Evolutionary conservation across 352 stramenopile genomes (phyloP).

Genomic region (Globisporangium nagaii): DNA sequence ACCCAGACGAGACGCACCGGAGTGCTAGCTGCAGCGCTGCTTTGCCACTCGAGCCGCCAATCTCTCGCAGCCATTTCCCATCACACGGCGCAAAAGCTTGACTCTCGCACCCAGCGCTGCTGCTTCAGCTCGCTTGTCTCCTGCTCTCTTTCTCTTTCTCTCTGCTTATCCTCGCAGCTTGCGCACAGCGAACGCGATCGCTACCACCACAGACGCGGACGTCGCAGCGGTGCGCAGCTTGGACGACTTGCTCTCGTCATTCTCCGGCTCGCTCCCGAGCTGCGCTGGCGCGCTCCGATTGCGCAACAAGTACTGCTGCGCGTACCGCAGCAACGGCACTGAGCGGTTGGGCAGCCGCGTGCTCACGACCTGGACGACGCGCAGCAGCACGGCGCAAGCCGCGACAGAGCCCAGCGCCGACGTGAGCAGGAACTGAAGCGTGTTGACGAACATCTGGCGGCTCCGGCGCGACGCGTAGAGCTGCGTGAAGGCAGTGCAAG

Average conservation of each 20-base stretch:
- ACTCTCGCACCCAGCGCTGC: neutral
- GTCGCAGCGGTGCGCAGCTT: conserved; percentile 24
- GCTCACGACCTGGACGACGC: conserved; percentile 43
- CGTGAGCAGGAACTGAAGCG: conserved; percentile 50
- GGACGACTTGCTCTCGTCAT: neutral
- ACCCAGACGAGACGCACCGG: too few relatives aligned
- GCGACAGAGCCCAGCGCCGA: conserved; percentile 67
- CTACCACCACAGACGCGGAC: conserved; percentile 30
- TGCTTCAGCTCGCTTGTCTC: neutral
- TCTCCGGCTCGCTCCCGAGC: conserved; percentile 2
- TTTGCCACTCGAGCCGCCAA: neutral
- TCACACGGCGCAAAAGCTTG: neutral
- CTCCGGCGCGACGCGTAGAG: conserved; percentile 63
- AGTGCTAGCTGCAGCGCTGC: neutral
- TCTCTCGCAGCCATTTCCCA: neutral
- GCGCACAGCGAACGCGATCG: conserved; percentile 28
- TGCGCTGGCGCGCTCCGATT: conserved; percentile 17
- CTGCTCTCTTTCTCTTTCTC: neutral
- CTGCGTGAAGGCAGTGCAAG: too few relatives aligned
- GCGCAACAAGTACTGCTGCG: conserved; percentile 32
- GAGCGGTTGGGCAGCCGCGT: conserved; percentile 21
- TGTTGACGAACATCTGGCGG: conserved; percentile 47
- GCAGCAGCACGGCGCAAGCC: conserved; percentile 45
- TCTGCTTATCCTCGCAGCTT: conserved; percentile 14
- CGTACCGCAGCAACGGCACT: conserved; percentile 31